phyloP scores from a whole-genome alignment of 106 monocot genomes.

The Amphibolis antarctica region DNA sequence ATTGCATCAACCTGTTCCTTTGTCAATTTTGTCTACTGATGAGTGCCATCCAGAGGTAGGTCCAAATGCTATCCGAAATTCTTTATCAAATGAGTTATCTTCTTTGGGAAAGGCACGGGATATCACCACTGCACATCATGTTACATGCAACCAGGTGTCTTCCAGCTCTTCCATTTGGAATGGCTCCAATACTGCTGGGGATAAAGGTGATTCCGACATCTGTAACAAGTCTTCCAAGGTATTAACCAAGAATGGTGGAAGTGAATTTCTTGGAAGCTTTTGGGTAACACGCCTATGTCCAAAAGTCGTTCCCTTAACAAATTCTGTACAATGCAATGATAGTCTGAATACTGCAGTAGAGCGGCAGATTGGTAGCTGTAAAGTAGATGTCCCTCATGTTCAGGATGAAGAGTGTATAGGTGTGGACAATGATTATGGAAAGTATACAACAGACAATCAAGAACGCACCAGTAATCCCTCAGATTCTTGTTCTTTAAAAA shows the following conservation, averaged over 20 bases:
- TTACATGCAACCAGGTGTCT: background rate
- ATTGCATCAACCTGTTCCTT: constrained; percentile 2
- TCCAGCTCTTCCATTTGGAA: constrained; percentile 4
- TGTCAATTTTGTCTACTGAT: constrained; percentile 1
- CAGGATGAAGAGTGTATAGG: constrained; percentile 8
- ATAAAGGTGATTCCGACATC: background rate
- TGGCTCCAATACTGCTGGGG: background rate
- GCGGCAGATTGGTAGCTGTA: background rate
- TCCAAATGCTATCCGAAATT: background rate
- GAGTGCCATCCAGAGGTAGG: constrained; percentile 7
- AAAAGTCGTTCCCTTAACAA: constrained; percentile 16
- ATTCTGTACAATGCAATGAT: constrained; percentile 5
- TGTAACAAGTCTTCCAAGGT: constrained; percentile 11
- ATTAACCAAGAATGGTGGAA: constrained; percentile 2
- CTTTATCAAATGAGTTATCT: background rate
- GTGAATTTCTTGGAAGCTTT: constrained; percentile 26
- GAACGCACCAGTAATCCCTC: background rate
- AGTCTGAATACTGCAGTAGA: background rate
- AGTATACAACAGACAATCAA: background rate
- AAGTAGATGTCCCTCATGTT: background rate
- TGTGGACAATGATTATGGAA: constrained; percentile 1
- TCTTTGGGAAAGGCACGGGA: background rate
- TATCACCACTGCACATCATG: background rate
- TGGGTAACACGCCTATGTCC: constrained; percentile 56
- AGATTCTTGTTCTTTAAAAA: constrained; percentile 15